phyloP scores from a whole-genome alignment of 352 stramenopile species.

The Globisporangium mamillatum region DNA sequence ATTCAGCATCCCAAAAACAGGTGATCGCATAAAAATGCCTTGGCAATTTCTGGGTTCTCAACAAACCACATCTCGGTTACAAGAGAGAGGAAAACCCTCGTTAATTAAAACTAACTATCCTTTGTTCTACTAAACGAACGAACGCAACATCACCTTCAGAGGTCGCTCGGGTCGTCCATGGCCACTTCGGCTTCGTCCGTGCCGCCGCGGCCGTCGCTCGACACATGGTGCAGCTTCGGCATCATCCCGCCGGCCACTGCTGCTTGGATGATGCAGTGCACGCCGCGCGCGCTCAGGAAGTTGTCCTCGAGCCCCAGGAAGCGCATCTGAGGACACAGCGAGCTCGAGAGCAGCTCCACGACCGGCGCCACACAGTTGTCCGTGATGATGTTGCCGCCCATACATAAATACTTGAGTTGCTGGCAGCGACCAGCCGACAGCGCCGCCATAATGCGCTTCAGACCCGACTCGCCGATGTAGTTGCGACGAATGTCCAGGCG shows the following conservation, averaged over 20 bases:
- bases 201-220: slow-evolving; percentile 31
- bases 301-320: slow-evolving; percentile 83
- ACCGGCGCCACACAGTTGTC: slow-evolving; percentile 67
- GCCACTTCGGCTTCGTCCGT: slow-evolving; percentile 6
- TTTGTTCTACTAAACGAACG: neutral
- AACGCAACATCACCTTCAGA: neutral
- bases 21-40: neutral
- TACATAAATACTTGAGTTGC: slow-evolving; percentile 66
- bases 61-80: neutral
- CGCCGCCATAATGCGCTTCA: slow-evolving; percentile 38
- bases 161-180: neutral
- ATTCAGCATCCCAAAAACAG: neutral
- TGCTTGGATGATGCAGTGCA: slow-evolving; percentile 62
- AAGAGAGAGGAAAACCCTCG: neutral
- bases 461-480: slow-evolving; percentile 64
- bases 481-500: slow-evolving; percentile 67
- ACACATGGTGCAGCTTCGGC: slow-evolving; percentile 48
- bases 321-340: slow-evolving; percentile 42
- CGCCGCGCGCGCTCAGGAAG: slow-evolving; percentile 60
- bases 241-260: slow-evolving; percentile 42
- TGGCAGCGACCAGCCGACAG: slow-evolving; percentile 23
- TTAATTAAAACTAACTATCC: slow-evolving; percentile 1
- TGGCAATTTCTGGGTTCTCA: neutral
- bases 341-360: slow-evolving; percentile 36
- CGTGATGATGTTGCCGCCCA: slow-evolving; percentile 80